Base-by-base conservation (phyloP, 2,329 filamentous ascomycete genomes). In the Fusarium abutilonis region DNA sequence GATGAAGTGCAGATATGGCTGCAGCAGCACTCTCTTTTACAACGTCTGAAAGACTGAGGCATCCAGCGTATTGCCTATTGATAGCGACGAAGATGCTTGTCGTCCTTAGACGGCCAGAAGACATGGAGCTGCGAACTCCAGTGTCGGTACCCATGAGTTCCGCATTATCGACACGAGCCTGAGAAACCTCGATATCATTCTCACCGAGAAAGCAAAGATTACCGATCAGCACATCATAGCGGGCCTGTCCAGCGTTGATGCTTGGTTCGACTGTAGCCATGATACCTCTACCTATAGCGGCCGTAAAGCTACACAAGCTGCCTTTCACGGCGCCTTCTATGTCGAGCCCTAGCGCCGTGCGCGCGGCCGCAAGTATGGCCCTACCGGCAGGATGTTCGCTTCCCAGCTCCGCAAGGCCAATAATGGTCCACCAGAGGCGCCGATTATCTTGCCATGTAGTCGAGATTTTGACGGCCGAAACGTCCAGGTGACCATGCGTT, bases 341-440 rank as follows among this genome's bases (percentile, higher is more conserved):
- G 13, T 86, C 87, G 35, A 97, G 76, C 4, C 86, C 87, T 9
- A 97, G 86, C 73, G 94, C 86, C 2, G 85, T 80, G 68, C 91
- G 93, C 4, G 94, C 93, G 26, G 88, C 87, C 1, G 79, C 77
- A 6, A 96, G 80, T 46, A 98, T 91, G 13, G 95, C 94, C 70
- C 88, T 92, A n/a, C 93, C 95, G 53, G 98, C 91, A 1, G 95
- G 95, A 73, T 99, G 95, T 76, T 99, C 95, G 71, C 92, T 97
- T 64, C 92, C 91, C 85, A 93, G 93, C 78, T 99, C 95, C 1
- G 94, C 90, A n/a, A 98, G 87, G 40, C 93, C 95, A 54, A 99
- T 87, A 59, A 97, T 84, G n/a, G 91, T 87, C 95, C 95, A 99
- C 94, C 94, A 99, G 4, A 96, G 82, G 31, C 87, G 87, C 29